Conservation (phyloP, 495 filamentous ascomycete genomes). For the Lasiosphaeriaceae sp. region DNA sequence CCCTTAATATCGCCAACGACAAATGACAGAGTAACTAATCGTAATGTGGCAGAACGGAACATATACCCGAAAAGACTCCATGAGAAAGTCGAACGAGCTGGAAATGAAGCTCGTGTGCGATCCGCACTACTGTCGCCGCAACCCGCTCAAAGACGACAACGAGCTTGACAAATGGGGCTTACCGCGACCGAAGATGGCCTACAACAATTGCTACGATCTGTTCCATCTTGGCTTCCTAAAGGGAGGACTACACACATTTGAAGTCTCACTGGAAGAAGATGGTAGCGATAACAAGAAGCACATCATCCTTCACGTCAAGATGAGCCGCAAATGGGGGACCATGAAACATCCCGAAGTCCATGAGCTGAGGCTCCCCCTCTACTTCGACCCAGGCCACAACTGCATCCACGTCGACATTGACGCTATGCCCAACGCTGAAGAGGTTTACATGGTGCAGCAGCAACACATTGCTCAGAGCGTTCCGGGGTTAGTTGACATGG, state of each 20-base stretch:
- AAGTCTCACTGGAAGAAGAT: background rate
- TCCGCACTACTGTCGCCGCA: background rate
- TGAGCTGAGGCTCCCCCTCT: conserved; percentile 1
- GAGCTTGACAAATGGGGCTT: no score
- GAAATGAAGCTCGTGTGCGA: conserved; percentile 4
- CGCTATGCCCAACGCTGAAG: background rate
- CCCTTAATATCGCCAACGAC: background rate
- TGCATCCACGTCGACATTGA: conserved; percentile 9
- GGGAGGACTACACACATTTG: background rate
- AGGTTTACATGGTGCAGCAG: background rate
- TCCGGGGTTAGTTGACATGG: no score
- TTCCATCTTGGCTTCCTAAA: background rate
- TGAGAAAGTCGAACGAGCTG: no score
- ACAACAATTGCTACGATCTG: conserved; percentile 3
- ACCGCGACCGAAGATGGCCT: background rate
- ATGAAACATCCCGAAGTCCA: background rate
- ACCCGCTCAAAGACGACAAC: background rate
- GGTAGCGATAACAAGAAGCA: background rate
- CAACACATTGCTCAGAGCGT: no score
- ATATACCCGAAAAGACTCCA: background rate
- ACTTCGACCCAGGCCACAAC: conserved; percentile 9
- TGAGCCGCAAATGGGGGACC: background rate
- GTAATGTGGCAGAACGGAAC: background rate
- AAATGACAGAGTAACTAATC: background rate
- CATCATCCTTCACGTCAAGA: background rate